These are phyloP conservation scores for Hansenula lynferdii DNA, from an alignment of 1,139 yeast genomes.

Conservation along the genomic window DNA sequence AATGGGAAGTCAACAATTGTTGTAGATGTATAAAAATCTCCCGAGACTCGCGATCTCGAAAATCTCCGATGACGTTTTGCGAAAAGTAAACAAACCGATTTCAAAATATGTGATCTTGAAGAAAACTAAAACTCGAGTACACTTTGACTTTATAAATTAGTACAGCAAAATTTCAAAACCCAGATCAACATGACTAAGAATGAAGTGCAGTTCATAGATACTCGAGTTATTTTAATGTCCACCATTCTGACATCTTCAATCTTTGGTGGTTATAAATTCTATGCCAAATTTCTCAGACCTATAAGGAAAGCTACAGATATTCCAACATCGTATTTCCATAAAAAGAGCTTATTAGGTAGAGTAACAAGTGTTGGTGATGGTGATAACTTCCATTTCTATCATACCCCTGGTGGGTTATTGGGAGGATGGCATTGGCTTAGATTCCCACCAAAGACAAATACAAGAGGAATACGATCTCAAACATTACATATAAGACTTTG, in stretches of 20 bases:
- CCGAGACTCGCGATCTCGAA: neutral
- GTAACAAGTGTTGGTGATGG: conserved; percentile 97
- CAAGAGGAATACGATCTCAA: conserved; percentile 29
- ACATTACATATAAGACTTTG: conserved; percentile 62
- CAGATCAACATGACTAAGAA: neutral
- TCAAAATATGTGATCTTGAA: neutral
- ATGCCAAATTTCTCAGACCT: conserved; percentile 32
- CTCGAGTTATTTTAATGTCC: conserved; percentile 23
- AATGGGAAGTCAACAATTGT: no score
- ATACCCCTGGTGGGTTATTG: conserved; percentile 85
- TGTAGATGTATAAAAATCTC: no score
- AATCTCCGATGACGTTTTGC: neutral
- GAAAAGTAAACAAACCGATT: conserved; percentile 3
- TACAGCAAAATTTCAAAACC: neutral
- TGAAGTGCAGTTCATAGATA: conserved; percentile 2
- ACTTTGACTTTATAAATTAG: no score
- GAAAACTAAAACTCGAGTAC: neutral
- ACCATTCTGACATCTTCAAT: conserved; percentile 27
- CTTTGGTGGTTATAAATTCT: conserved; percentile 31
- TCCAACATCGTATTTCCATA: conserved; percentile 33
- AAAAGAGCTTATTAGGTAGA: conserved; percentile 57
- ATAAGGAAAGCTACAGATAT: conserved; percentile 35
- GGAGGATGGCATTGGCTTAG: conserved; percentile 97
- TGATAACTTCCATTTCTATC: conserved; percentile 88
- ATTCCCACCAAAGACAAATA: conserved; percentile 38